Evolutionary conservation across 2,329 filamentous ascomycete genomes (phyloP).

Genomic region (Paecilomyces variotii): DNA sequence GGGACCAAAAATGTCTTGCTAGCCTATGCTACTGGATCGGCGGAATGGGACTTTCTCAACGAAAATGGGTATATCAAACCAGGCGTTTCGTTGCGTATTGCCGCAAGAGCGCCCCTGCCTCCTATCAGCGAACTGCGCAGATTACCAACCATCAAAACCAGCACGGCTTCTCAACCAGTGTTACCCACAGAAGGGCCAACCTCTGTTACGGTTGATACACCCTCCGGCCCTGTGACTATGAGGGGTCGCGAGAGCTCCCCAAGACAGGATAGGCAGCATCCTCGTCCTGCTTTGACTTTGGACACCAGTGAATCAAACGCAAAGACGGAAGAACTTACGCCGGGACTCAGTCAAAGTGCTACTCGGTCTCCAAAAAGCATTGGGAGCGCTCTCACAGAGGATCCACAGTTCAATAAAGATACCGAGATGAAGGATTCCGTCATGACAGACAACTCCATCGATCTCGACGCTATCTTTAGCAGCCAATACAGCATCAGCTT

Average conservation of each 20-base stretch:
- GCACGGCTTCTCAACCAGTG: neutral
- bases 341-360: neutral
- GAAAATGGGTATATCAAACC: neutral
- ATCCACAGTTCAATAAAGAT: neutral
- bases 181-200: neutral
- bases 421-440: neutral
- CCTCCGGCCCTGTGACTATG: neutral
- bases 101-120: constrained; percentile 12
- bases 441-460: constrained; percentile 5
- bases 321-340: neutral
- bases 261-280: neutral
- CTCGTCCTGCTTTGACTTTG: neutral
- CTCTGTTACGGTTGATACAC: neutral
- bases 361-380: neutral
- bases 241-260: neutral
- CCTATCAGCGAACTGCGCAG: constrained; percentile 4
- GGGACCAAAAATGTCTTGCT: constrained; percentile 14
- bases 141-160: neutral
- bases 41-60: constrained; percentile 19
- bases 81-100: constrained; percentile 5
- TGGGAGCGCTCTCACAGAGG: neutral
- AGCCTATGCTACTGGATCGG: constrained; percentile 19
- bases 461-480: constrained; percentile 10
- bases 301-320: neutral
- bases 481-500: constrained; percentile 17